Evolutionary conservation across 495 filamentous ascomycete genomes (phyloP).

Genomic region (Xanthoparmelia taractica): DNA sequence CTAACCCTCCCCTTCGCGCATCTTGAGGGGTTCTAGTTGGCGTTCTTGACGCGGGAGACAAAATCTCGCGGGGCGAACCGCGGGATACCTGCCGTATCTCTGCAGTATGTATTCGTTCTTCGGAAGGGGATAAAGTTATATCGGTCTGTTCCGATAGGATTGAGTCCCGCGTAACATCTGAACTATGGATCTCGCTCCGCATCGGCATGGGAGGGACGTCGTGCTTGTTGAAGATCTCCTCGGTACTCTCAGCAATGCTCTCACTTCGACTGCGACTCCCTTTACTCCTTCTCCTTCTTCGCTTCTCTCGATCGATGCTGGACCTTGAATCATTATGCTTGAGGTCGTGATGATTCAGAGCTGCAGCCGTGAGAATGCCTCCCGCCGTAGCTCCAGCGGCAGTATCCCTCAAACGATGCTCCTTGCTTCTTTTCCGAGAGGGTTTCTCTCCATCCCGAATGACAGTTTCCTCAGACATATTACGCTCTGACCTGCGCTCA

Average conservation of each 20-base stretch:
- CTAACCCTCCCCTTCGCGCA: slow-evolving; percentile 42
- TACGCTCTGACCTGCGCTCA: slow-evolving; percentile 37
- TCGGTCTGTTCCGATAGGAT: slow-evolving; percentile 78
- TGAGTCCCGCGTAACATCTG: slow-evolving; percentile 81
- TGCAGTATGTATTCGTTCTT: slow-evolving; percentile 33
- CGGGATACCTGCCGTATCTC: slow-evolving; percentile 48
- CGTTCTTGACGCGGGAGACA: slow-evolving; percentile 47
- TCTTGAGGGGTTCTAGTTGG: slow-evolving; percentile 46
- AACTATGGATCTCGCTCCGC: slow-evolving; percentile 71
- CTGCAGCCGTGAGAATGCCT: slow-evolving; percentile 54
- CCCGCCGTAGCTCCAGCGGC: slow-evolving; percentile 48
- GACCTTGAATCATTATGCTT: slow-evolving; percentile 57
- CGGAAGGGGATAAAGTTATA: slow-evolving; percentile 40
- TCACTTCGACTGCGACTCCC: slow-evolving; percentile 49
- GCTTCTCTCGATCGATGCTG: slow-evolving; percentile 47
- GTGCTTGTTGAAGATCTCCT: slow-evolving; percentile 53
- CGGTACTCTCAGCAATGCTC: slow-evolving; percentile 52
- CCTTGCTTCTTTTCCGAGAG: slow-evolving; percentile 53
- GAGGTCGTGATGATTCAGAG: slow-evolving; percentile 57
- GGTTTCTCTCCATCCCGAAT: slow-evolving; percentile 48
- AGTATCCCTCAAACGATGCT: slow-evolving; percentile 44
- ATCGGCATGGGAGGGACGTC: slow-evolving; percentile 75
- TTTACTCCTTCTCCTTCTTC: slow-evolving; percentile 38
- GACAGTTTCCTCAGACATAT: slow-evolving; percentile 40
- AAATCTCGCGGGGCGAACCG: slow-evolving; percentile 43